These are phyloP conservation scores for Blepharisma japonicum DNA, from an alignment of 73 alveolate species.

Conservation along the genomic window DNA sequence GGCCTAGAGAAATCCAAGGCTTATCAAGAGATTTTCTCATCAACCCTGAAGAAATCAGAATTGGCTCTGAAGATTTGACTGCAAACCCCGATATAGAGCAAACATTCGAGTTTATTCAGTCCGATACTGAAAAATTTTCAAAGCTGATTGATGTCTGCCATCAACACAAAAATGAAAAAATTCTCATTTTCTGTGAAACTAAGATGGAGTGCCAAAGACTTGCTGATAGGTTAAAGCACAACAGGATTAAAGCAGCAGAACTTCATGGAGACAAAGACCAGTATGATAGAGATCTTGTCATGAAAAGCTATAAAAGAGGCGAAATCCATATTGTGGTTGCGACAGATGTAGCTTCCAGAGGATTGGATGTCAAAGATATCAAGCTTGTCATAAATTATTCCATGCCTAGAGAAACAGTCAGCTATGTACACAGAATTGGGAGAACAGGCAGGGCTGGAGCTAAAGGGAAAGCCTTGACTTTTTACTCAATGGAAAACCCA, in stretches of 20 bases:
- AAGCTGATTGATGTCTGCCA: constrained; percentile 56
- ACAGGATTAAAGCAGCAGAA: constrained; percentile 56
- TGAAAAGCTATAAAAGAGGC: constrained; percentile 64
- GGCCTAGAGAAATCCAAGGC: constrained; percentile 71
- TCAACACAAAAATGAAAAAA: constrained; percentile 47
- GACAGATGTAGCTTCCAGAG: constrained; percentile 96
- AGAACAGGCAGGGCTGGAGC: constrained; percentile 77
- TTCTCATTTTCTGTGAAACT: constrained; percentile 72
- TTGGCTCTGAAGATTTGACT: background rate
- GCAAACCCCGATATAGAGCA: constrained; percentile 3
- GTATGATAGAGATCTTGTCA: constrained; percentile 71
- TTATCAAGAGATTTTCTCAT: constrained; percentile 52
- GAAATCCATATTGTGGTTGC: constrained; percentile 69
- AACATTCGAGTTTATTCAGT: constrained; percentile 34
- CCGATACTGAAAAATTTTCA: constrained; percentile 37
- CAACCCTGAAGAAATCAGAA: background rate
- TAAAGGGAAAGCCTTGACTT: constrained; percentile 23
- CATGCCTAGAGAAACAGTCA: constrained; percentile 76
- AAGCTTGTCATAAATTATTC: constrained; percentile 88
- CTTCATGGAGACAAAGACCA: constrained; percentile 91
- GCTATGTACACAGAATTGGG: constrained; percentile 90
- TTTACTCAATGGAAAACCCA: background rate
- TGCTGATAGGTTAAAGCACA: constrained; percentile 41
- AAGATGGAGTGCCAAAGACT: constrained; percentile 66
- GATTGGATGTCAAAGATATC: constrained; percentile 85